Base-by-base conservation (phyloP, 1,284 basidiomycete species). In the Anthracocystis setariae region DNA sequence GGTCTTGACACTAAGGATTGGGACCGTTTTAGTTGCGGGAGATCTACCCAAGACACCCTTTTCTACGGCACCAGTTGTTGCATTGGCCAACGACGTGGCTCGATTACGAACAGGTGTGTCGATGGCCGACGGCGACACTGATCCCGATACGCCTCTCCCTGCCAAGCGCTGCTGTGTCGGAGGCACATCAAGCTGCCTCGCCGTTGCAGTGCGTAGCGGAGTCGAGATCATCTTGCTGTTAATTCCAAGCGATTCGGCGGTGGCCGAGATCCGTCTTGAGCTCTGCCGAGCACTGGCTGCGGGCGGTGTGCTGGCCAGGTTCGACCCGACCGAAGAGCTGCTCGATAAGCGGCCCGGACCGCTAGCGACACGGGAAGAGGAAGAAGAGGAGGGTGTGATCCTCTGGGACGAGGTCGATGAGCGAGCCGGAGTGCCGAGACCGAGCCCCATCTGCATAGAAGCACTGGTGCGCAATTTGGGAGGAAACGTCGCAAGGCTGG, bases 271-370 rank as follows among this genome's bases (percentile, higher is more conserved):
- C 38, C 73, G 53, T 23, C 73, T 48, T 13, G 61, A 27, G 12
- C 69, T 48, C 51, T 40, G 64, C 12, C 37, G 56, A 12, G 40
- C 53, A 7, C 17, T 48, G 23, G 54, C 64, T 43, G 65, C 48
- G 5, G 65, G 65, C n/a, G 73, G 68, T 5, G 73, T 72, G 40
- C 48, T 68, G 33, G 71, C 58, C 15, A 68, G 35, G 18, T 57
- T 60, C 15, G 65, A 69, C 0, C 54, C 50, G 18, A 68, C 24
- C 3, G 71, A 73, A 5, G 71, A 61, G 38, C 58, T 69, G 65
- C 58, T 65, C 8, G 66, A 59, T 17, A 73, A 23, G 4, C 61
- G 53, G 21, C 71, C 44, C 1, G 71, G 71, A 0, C 71, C 71
- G 20, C 71, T 73, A 15, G 50, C 56, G 12, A 65, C 42, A 21